Evolutionary conservation across 495 filamentous ascomycete species (phyloP).

Genomic region (Talaromyces stipitatus): DNA sequence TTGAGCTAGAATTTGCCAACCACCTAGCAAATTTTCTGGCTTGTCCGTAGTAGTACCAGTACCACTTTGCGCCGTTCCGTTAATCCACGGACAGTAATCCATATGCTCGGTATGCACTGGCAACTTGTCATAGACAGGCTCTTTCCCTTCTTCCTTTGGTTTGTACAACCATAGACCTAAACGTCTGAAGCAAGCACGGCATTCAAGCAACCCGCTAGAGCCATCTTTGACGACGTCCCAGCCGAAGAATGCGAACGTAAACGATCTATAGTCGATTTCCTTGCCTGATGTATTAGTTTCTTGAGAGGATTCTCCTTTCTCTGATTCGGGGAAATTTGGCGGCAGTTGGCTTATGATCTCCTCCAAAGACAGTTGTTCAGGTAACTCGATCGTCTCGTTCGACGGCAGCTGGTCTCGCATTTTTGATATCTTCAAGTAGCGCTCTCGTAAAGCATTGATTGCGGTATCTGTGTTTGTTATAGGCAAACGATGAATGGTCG

Average conservation of each 20-base stretch:
- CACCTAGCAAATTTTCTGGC: conserved; percentile 25
- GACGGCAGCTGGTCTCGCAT: conserved; percentile 44
- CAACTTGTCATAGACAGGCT: conserved; percentile 52
- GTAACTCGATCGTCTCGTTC: conserved; percentile 38
- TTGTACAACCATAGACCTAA: conserved; percentile 94
- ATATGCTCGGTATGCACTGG: conserved; percentile 63
- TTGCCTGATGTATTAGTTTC: conserved; percentile 5
- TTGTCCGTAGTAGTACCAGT: conserved; percentile 26
- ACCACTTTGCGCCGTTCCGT: conserved; percentile 48
- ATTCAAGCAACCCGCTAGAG: conserved; percentile 63
- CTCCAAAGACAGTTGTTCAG: conserved; percentile 34
- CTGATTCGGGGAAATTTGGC: conserved; percentile 15
- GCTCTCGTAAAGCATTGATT: conserved; percentile 46
- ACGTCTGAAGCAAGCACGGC: conserved; percentile 77
- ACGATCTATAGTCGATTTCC: conserved; percentile 53
- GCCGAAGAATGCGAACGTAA: conserved; percentile 73
- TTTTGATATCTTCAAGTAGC: conserved; percentile 48
- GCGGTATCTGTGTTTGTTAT: conserved; percentile 50
- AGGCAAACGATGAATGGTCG: conserved; percentile 48
- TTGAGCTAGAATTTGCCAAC: conserved; percentile 38
- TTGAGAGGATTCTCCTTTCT: conserved; percentile 11
- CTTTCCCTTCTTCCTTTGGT: conserved; percentile 43
- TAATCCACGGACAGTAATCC: conserved; percentile 78
- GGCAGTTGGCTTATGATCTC: conserved; percentile 25
- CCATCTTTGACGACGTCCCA: conserved; percentile 69